A percentile compares a stretch with the other conserved stretches of the same genome.
Evolutionary conservation across 352 stramenopile genomes (phyloP).

Genomic region (Phytophthora sp.): DNA sequence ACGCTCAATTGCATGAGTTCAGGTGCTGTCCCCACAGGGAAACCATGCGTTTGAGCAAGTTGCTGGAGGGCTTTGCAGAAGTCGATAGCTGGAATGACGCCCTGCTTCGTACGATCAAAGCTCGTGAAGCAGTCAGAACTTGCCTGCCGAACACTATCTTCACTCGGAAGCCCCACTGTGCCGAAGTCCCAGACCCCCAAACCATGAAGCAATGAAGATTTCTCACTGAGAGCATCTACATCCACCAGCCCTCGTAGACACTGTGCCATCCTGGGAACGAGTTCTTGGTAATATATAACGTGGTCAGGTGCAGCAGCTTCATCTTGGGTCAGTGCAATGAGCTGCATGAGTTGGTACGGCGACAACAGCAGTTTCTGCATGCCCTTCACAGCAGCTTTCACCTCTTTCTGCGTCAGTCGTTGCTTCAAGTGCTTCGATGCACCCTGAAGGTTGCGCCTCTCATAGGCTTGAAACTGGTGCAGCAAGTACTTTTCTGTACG

Average conservation of each 20-base stretch:
- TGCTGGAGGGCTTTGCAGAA: constrained; percentile 40
- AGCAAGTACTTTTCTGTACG: constrained; percentile 48
- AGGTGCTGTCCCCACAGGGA: constrained; percentile 24
- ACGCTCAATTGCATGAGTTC: constrained; percentile 41
- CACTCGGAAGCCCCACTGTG: constrained; percentile 20
- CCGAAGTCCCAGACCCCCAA: constrained; percentile 24
- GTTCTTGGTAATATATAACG: constrained; percentile 54
- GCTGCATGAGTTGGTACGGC: constrained; percentile 53
- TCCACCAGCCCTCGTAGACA: constrained; percentile 43
- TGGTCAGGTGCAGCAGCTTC: constrained; percentile 22
- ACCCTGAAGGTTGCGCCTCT: constrained; percentile 53
- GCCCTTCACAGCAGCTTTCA: constrained; percentile 47
- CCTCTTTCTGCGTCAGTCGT: constrained; percentile 50
- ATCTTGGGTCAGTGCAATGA: constrained; percentile 38
- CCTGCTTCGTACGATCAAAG: constrained; percentile 35
- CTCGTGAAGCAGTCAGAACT: constrained; percentile 44
- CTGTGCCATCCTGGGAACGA: constrained; percentile 34
- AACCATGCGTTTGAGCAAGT: constrained; percentile 23
- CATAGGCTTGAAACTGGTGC: constrained; percentile 54
- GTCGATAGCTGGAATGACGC: constrained; percentile 42
- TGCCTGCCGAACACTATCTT: constrained; percentile 36
- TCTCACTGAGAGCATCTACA: constrained; percentile 26
- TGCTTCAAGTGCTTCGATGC: constrained; percentile 55
- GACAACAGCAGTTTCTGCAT: constrained; percentile 65
- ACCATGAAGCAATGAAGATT: constrained; percentile 27